Evolutionary conservation across 805 yeast genomes (phyloP), one percentile per base, ranked within the genome.

Genomic region (Alloascoidea hylecoeti): DNA sequence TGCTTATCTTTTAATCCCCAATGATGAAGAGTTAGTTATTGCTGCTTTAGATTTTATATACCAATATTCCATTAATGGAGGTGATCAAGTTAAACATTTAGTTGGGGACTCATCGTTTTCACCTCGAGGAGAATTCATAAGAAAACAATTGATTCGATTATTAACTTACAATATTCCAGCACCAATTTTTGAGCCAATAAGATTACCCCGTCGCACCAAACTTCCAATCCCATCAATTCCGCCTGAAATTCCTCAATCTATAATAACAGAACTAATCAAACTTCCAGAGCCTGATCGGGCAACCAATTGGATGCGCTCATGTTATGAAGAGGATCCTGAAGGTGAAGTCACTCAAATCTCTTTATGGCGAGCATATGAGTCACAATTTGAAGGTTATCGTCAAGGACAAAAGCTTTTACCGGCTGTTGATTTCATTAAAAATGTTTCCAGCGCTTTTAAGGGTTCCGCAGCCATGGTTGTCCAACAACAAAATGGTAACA

Each of bases 401-500:
- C 64, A 60, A 18, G 70, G 77, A 48, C 65, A 71, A 30, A 72
- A 75, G 46, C 61, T 89, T 37, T 65, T 89, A 19, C 95, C 96
- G 1, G 98, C 98, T 0, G 96, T 92, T 9, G 97, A 92, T 46
- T 92, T 92, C 56, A 92, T 92, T 55, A 85, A 89, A 49, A 89
- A 92, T 52, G 97, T 89, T 15, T 79, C 88, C 23, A 73, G 75
- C 42, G 95, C 95, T 1, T 92, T 92, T 53, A 41, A 41, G 33
- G 72, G 76, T 48, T 85, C 95, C 2, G 78, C 83, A 38, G 97
- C 98, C 1, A 88, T 86, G 89, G 97, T 92, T 13, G 73, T 89
- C 16, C 72, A 72, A 39, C 65, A 72, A 33, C 68, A 75, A 4
- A 64, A 73, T 12, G 75, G 71, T 12, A 77, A 79, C 1, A 78